Evolutionary conservation across 306 rosid species (phyloP).

Genomic region (Rosa chinensis): DNA sequence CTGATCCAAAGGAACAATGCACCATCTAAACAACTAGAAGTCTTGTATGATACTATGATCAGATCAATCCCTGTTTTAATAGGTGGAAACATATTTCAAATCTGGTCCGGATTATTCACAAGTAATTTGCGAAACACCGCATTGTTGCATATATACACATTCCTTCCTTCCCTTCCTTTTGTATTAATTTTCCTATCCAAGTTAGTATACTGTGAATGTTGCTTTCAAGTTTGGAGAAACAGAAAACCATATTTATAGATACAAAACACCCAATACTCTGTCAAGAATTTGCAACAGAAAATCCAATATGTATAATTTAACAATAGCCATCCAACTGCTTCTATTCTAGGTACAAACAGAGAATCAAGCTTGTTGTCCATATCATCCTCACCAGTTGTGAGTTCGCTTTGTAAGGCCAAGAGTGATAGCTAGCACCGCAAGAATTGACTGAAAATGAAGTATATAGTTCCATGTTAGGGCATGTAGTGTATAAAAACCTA

Average conservation of each 20-base stretch:
- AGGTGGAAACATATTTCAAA: neutral
- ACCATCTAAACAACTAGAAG: no score
- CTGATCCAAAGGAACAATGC: no score
- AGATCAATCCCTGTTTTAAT: no score
- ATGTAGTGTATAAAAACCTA: neutral
- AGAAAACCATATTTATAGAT: neutral
- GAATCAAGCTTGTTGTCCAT: neutral
- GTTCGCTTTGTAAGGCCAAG: conserved; percentile 43
- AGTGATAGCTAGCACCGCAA: conserved; percentile 48
- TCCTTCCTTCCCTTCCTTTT: neutral
- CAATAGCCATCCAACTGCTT: neutral
- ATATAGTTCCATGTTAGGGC: conserved; percentile 17
- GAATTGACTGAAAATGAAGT: conserved; percentile 45
- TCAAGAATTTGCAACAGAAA: neutral
- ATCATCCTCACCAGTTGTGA: conserved; percentile 35
- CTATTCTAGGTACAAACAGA: neutral
- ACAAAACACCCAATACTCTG: neutral
- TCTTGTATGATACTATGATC: no score
- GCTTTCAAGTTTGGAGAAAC: neutral
- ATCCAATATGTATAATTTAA: neutral
- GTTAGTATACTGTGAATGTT: neutral
- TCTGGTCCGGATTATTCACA: neutral
- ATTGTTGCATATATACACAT: neutral
- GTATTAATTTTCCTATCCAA: no score
- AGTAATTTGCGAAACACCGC: neutral